Evolutionary conservation across 2,329 filamentous ascomycete species (phyloP), one percentile per base, ranked within the genome.

Genomic region (Orbilia ellipsospora): DNA sequence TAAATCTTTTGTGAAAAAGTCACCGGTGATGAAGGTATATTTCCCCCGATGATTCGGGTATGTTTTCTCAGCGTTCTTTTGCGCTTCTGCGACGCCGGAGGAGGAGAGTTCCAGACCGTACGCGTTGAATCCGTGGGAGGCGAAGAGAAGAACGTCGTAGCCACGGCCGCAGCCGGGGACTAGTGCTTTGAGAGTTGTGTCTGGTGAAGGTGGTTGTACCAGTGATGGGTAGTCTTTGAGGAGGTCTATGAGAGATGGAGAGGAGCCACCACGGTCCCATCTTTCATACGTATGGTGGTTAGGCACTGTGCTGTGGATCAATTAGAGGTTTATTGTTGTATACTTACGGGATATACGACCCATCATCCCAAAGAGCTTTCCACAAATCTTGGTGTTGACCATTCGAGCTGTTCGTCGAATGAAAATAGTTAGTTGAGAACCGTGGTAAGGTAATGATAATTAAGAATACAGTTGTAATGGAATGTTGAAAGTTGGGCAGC

Each of bases 91-190:
- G 2, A 85, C 73, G 1, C 84, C 88, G 16, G 82, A 83, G 7
- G 84, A 80, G 52, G 89, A 89, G 66, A 87, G 86, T 80, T 96
- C 93, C 1, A 96, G 83, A 0, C 92, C 93, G 79, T 88, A 89
- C 0, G 89, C 88, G 82, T 96, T 90, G 81, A 92, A 95, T 0
- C 93, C 93, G 80, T 90, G 88, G 8, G 88, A 88, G 59, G 89
- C 87, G 52, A 96, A 86, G 44, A 96, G 84, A 8, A 92, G 85
- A 1, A 93, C 91, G 83, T 96, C 93, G 80, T 95, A 90, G 4
- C 93, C 93, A 55, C 88, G 87, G 0, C 93, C 93, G 82, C 93
- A 96, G 4, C 92, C 93, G 0, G 78, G 93, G 0, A 96, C 90
- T 7, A 96, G 84, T 0, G 90, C 92, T 68, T 84, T 85, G 65